Evolutionary conservation across 2,329 filamentous ascomycete genomes (phyloP), one percentile per base, ranked within the genome.

Genomic region (Diaporthe caulivora): DNA sequence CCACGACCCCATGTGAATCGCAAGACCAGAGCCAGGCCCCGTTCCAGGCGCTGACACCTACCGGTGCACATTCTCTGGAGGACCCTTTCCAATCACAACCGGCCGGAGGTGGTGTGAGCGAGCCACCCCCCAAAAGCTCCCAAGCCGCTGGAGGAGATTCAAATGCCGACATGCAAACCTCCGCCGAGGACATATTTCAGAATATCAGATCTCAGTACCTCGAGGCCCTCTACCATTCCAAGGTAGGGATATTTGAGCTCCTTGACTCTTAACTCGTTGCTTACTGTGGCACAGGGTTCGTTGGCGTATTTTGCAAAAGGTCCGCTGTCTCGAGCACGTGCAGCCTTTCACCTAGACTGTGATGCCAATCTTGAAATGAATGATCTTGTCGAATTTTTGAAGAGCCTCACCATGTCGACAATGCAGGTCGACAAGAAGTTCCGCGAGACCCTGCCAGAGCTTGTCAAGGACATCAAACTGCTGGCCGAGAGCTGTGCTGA

Each of bases 281-380:
- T 79, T 24, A 80, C 77, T 62, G 3, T 6, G 42, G 37, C 21
- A 13, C 55, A 94, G 88, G 94, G 93, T 44, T 94, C 94, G 4
- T 84, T 96, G 72, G 94, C 94, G 73, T 97, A 95, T 81, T 95
- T 96, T 82, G 92, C 92, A 26, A 97, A 97, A 84, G 94, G 94
- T 0, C 93, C 94, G 1, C 84, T 97, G 26, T 94, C 94, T 57
- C 89, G 93, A 77, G 92, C 93, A 58, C 89, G 94, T 74, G 92
- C 92, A 60, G 89, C 91, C 18, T 94, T 94, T 76, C 90, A 92
- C 72, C 83, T 91, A 18, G 88, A 91, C 75, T 88, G 89, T 68
- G 90, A 92, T 79, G 84, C 88, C 9, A 89, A 87, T 29, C 82
- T 92, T 26, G 86, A 91, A 53, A 90, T 92, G 81, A 83, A 84